These are phyloP conservation scores for Inga leiocalycina DNA, from an alignment of 306 rosid species.

Conservation along the genomic window DNA sequence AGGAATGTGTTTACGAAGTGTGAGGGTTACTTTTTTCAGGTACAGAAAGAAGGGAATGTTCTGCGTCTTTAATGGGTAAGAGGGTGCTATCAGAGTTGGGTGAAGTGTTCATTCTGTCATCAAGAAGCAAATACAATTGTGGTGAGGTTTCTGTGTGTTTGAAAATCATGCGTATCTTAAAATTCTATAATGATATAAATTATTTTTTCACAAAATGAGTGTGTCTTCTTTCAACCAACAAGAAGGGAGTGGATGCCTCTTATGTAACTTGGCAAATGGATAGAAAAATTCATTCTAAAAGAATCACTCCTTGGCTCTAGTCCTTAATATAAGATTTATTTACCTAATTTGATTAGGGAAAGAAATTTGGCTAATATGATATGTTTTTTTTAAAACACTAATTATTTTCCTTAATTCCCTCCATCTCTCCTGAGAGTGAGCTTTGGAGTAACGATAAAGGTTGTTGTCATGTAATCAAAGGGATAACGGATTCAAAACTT, in stretches of 20 bases:
- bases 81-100: slow-evolving; percentile 81
- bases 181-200: background rate
- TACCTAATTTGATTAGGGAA: no score
- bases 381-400: no score
- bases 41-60: slow-evolving; percentile 27
- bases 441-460: no score
- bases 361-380: no score
- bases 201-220: background rate
- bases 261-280: background rate
- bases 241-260: background rate
- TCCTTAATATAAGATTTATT: no score
- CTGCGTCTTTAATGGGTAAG: slow-evolving; percentile 49
- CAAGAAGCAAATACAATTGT: slow-evolving; percentile 35
- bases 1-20: slow-evolving; percentile 15
- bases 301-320: background rate
- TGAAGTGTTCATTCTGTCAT: slow-evolving; percentile 61
- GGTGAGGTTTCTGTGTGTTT: slow-evolving; percentile 25
- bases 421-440: no score
- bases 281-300: background rate
- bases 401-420: no score
- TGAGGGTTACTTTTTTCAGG: slow-evolving; percentile 21
- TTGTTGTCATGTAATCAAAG: no score
- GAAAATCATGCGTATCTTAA: background rate
- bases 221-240: background rate
- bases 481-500: no score